Evolutionary conservation across 306 rosid species (phyloP).

Genomic region (Prunus fruticosa): DNA sequence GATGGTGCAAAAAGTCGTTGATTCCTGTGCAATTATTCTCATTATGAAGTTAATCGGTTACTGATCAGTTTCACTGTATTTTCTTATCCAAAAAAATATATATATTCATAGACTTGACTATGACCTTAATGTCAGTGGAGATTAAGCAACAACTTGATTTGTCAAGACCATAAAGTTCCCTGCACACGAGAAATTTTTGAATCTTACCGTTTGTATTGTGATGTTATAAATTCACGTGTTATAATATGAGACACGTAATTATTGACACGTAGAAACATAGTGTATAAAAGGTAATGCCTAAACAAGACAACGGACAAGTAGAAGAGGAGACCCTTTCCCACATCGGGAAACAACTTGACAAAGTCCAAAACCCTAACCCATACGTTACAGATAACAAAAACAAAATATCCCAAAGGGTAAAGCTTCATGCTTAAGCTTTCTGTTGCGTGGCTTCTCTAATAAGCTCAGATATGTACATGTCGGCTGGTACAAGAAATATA

Average conservation of each 20-base stretch:
- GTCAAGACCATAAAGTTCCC: too few relatives aligned
- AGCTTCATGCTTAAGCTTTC: slow-evolving; percentile 52
- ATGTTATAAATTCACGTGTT: too few relatives aligned
- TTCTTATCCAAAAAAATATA: background rate
- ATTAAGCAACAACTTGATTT: too few relatives aligned
- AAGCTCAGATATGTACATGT: slow-evolving; percentile 40
- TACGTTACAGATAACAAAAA: slow-evolving; percentile 28
- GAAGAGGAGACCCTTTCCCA: background rate
- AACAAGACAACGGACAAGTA: background rate
- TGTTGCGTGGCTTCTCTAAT: slow-evolving; percentile 56
- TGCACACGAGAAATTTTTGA: too few relatives aligned
- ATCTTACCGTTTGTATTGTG: rapidly evolving
- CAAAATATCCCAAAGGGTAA: background rate
- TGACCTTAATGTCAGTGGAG: background rate
- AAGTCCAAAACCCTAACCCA: slow-evolving; percentile 26
- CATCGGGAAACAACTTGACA: slow-evolving; percentile 10
- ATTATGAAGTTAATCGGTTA: background rate
- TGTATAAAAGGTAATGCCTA: too few relatives aligned
- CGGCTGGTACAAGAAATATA: slow-evolving; percentile 24
- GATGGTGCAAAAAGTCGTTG: slow-evolving; percentile 10
- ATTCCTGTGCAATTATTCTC: background rate
- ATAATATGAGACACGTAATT: too few relatives aligned
- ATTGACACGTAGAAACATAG: too few relatives aligned
- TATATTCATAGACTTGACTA: background rate
- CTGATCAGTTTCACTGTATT: background rate